These are phyloP conservation scores for Phalaenopsis hybrid DNA, from an alignment of 116 monocot genomes.

Conservation along the genomic window DNA sequence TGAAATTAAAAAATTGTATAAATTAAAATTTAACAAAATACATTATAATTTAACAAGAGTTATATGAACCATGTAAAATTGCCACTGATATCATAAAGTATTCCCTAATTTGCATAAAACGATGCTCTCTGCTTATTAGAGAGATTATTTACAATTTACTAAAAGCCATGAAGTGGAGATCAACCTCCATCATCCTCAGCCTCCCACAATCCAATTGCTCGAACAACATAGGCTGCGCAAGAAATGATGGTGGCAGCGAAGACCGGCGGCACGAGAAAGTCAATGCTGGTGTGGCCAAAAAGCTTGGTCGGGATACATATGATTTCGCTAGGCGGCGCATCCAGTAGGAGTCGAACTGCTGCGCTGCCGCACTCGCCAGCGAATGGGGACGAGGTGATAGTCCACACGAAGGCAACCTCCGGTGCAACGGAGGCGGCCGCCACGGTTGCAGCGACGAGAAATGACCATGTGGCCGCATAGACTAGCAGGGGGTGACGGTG, in stretches of 20 bases:
- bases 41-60: too few relatives aligned
- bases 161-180: neutral
- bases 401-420: slow-evolving; percentile 39
- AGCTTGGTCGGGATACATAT: slow-evolving; percentile 43
- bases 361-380: slow-evolving; percentile 5
- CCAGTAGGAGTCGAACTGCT: slow-evolving; percentile 42
- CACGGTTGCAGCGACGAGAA: slow-evolving; percentile 25
- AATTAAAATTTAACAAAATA: too few relatives aligned
- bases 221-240: slow-evolving; percentile 37
- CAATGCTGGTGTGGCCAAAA: slow-evolving; percentile 32
- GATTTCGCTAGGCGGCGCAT: slow-evolving; percentile 46
- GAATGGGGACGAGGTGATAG: slow-evolving; percentile 26
- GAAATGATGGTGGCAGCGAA: slow-evolving; percentile 60
- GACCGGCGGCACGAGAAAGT: slow-evolving; percentile 57
- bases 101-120: too few relatives aligned
- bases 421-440: slow-evolving; percentile 33
- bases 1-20: too few relatives aligned
- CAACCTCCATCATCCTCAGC: slow-evolving; percentile 24
- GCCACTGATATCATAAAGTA: too few relatives aligned
- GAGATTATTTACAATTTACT: too few relatives aligned
- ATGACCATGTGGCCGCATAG: slow-evolving; percentile 30
- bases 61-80: too few relatives aligned
- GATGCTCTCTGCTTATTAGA: too few relatives aligned
- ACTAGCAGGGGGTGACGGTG: slow-evolving; percentile 19
- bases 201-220: slow-evolving; percentile 71